Conservation (phyloP, 2,329 filamentous ascomycete genomes). For the Gaeumannomyces tritici region DNA sequence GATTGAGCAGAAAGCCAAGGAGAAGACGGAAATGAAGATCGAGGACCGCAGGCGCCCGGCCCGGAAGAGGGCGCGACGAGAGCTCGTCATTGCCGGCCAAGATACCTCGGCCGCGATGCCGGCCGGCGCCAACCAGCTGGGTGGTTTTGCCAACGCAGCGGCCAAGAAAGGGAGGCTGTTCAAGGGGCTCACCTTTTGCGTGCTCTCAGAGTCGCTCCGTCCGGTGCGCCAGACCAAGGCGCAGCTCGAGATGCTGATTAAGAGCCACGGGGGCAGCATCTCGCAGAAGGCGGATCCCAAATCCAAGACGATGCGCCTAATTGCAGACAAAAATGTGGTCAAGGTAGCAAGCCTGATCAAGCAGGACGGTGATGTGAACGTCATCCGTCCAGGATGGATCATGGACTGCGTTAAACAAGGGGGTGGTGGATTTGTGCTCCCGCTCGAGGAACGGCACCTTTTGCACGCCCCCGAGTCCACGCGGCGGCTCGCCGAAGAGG, state of each 20-base stretch:
- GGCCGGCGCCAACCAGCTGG: conserved; percentile 27
- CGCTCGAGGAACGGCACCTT: conserved; percentile 54
- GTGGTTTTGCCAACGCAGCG: conserved; percentile 21
- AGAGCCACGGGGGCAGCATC: conserved; percentile 70
- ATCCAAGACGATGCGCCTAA: conserved; percentile 50
- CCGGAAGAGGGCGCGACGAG: conserved; percentile 55
- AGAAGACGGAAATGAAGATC: conserved; percentile 67
- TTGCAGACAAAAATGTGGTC: conserved; percentile 73
- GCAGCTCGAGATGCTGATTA: conserved; percentile 72
- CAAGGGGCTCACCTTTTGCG: conserved; percentile 67
- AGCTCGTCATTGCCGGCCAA: conserved; percentile 64
- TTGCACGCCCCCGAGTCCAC: conserved; percentile 56
- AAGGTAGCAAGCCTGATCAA: conserved; percentile 80
- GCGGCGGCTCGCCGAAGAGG: conserved; percentile 42
- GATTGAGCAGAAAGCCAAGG: conserved; percentile 60
- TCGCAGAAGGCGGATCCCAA: conserved; percentile 61
- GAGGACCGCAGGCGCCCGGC: conserved; percentile 50
- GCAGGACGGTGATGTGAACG: conserved; percentile 46
- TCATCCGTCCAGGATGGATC: conserved; percentile 75
- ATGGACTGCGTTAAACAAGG: conserved; percentile 64
- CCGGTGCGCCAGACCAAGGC: conserved; percentile 67
- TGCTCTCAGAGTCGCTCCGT: conserved; percentile 65
- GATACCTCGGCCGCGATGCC: conserved; percentile 24
- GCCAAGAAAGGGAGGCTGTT: conserved; percentile 55
- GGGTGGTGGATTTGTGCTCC: conserved; percentile 51